phyloP scores from a whole-genome alignment of 768 basidiomycete species.

The Porpolomopsis calyptriformis region DNA sequence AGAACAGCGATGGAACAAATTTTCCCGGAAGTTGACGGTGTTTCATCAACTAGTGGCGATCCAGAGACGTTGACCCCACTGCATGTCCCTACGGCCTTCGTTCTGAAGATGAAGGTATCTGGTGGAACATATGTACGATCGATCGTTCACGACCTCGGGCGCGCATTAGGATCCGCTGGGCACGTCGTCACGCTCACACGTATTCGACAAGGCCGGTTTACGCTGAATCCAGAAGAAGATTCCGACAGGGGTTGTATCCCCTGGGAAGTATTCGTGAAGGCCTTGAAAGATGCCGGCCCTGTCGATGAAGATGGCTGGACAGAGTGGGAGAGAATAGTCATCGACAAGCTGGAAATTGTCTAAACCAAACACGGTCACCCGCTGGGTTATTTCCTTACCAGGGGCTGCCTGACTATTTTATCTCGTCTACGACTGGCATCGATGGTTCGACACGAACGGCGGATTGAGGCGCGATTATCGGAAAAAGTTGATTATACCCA shows the following conservation, averaged over 20 bases:
- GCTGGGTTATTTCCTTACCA: background rate
- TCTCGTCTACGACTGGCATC: background rate
- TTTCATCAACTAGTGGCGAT: constrained; percentile 30
- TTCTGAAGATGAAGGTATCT: constrained; percentile 85
- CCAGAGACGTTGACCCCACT: constrained; percentile 18
- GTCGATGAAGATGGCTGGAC: constrained; percentile 56
- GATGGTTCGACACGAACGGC: no score
- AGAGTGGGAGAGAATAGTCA: constrained; percentile 76
- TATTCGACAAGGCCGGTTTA: constrained; percentile 80
- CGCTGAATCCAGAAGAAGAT: constrained; percentile 35
- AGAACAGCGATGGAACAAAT: constrained; percentile 60
- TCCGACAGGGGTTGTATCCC: constrained; percentile 56
- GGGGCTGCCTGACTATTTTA: background rate
- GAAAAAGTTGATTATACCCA: no score
- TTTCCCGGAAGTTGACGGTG: constrained; percentile 38
- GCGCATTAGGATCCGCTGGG: constrained; percentile 74
- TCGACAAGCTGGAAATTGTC: constrained; percentile 55
- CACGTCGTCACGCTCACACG: constrained; percentile 89
- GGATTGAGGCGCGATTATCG: no score
- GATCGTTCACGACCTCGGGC: constrained; percentile 87
- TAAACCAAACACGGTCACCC: constrained; percentile 17
- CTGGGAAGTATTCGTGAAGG: constrained; percentile 64
- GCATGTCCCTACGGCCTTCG: constrained; percentile 64
- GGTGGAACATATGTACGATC: constrained; percentile 96
- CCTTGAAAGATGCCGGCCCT: constrained; percentile 41